Percentiles rank a stretch among this genome's conserved stretches.
Evolutionary conservation across 495 filamentous ascomycete genomes (phyloP).

Genomic region (Penicillium malachiteum): DNA sequence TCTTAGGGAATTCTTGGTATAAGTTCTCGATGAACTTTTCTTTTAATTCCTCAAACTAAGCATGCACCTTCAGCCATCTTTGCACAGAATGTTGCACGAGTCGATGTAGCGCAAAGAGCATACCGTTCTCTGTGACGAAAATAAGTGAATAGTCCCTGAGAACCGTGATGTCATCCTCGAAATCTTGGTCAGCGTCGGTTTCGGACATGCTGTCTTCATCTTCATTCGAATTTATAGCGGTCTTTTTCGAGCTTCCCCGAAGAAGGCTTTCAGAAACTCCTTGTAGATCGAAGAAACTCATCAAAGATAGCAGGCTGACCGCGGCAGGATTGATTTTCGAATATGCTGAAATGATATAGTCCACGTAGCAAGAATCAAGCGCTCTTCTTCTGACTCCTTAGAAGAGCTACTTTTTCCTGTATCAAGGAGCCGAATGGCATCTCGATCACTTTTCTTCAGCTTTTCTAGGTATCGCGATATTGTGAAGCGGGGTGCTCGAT

Average conservation of each 20-base stretch:
- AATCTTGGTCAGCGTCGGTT: background rate
- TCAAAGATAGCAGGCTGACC: background rate
- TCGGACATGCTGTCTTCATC: background rate
- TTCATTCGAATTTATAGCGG: background rate
- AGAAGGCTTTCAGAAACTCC: background rate
- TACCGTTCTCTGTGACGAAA: background rate
- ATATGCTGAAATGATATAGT: background rate
- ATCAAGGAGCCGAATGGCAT: background rate
- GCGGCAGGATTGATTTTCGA: background rate
- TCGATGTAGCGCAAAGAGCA: background rate
- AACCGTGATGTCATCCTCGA: background rate
- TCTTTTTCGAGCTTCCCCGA: background rate
- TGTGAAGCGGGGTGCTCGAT: background rate
- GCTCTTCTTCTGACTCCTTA: background rate
- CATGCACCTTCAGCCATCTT: background rate
- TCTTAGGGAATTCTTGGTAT: background rate
- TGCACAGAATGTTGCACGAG: background rate
- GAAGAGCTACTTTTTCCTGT: background rate
- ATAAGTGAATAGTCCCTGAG: background rate
- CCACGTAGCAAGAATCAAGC: background rate
- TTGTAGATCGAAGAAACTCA: background rate
- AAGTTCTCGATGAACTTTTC: background rate
- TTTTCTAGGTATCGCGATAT: background rate
- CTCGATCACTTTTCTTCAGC: background rate
- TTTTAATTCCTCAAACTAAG: background rate